Base-by-base conservation (phyloP, 129 eudicot genomes). In the Chrysanthemum lavandulifolium region DNA sequence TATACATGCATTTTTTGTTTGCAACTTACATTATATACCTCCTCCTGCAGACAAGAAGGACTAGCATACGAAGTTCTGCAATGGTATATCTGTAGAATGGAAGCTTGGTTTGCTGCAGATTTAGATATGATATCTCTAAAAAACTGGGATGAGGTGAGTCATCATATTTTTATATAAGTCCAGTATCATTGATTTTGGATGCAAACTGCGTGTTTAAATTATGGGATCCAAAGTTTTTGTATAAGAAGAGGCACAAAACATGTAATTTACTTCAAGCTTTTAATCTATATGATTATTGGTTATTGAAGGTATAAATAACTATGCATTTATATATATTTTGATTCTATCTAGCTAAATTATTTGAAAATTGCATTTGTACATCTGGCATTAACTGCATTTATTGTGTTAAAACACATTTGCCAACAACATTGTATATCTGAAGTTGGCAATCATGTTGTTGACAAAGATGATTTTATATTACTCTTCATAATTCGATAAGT, bases 61-160 rank as follows among this genome's bases (percentile, higher is more conserved):
- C 93, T 88, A 63, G 93, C 97, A 1, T 80, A 86, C 61, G 96
- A 94, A 86, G 99, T 94, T 55, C 56, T 94, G 80, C 96, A 94
- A 59, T 94, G 99, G 99, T 94, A 86, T 87, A 80, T 94, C 25
- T 90, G 97, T 79, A 81, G 99, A 81, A 82, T 94, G 99, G 99
- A 94, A 75, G 99, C 99, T 47, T 94, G 99, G 99, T 94, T 94
- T 78, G 99, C 96, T 73, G 97, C 97, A 60, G 99, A 94, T 68
- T 89, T 90, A 47, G 97, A 90, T 82, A 88, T 88, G 96, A 90
- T 94, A 68, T 94, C 99, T 69, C 75, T 94, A 77, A 94, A 82
- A 61, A 89, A 82, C 69, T 94, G 99, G 99, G 99, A 94, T 72
- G 96, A 93, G 97, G 98, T 75, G 69, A 83, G 86, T 55, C 55